Base-by-base conservation (phyloP, 2,329 filamentous ascomycete species). In the Gnomoniopsis sp. region DNA sequence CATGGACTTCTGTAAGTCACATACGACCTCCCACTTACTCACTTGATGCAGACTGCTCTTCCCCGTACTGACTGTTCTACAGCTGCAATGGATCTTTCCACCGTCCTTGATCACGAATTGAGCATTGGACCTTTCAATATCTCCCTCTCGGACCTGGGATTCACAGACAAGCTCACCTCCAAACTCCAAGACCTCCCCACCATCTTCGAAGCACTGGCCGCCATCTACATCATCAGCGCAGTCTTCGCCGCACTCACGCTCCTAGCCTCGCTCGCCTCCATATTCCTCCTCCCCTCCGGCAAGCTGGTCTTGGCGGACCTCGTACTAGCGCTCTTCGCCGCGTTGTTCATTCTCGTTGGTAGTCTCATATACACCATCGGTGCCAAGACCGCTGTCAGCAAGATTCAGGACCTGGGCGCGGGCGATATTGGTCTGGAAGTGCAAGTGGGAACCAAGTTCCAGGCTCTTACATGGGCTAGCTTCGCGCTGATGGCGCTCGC, bases 151-250 rank as follows among this genome's bases (percentile, higher is more conserved):
- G 74, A 78, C 52, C 69, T 84, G n/a, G 67, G 76, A 59, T 75
- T 78, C 66, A 75, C 77, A 15, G 63, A 74, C 7, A 71, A 70
- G 34, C 73, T 85, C 58, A 73, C 78, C 59, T 68, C 76, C 46
- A 74, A 75, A n/a, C 66, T 85, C 63, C 71, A 80, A 68, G 69
- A 73, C n/a, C 70, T 84, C 66, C 82, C 83, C 65, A 67, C 68
- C 17, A 71, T 75, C n/a, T 72, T 83, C 4, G 68, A 78, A n/a
- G 75, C 72, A 26, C 69, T 81, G 50, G 79, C 80, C 66, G 69
- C 80, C 52, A 68, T 84, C 57, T 83, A 79, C 67, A 74, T 78
- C 44, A 62, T 83, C 1, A 75, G 71, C 55, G 69, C 74, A 49
- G 73, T 68, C 19, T 71, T 77, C 63, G 70, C 76, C 2, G 78